Percentiles rank a stretch among this genome's conserved stretches.
phyloP scores from a whole-genome alignment of 208 protist species.

The Strigomonas culicis region DNA sequence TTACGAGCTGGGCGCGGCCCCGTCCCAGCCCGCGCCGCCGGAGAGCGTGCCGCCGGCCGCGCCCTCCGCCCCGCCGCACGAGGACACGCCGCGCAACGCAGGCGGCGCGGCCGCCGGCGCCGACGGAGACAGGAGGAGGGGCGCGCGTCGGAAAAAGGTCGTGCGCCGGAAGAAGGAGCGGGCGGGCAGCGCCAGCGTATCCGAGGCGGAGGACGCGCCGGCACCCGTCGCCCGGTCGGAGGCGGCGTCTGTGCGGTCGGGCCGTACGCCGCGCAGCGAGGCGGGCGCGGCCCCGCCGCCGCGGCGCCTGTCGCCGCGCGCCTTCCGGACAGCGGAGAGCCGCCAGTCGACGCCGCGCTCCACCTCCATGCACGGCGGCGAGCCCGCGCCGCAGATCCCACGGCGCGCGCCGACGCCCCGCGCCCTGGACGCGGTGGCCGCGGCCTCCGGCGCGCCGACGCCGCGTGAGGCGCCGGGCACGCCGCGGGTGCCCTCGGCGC shows the following conservation, averaged over 20 bases:
- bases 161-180: background rate
- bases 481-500: background rate
- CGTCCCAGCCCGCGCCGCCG: slow-evolving; percentile 1
- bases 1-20: background rate
- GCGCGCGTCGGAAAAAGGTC: background rate
- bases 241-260: slow-evolving; percentile 17
- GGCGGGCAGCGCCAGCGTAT: slow-evolving; percentile 4
- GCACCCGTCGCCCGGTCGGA: no score
- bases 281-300: slow-evolving; percentile 17
- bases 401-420: background rate
- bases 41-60: background rate
- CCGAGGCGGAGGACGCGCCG: background rate
- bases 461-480: background rate
- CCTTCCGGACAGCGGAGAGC: slow-evolving; percentile 26
- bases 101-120: slow-evolving; percentile 2
- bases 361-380: background rate
- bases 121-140: background rate
- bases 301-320: slow-evolving; percentile 37
- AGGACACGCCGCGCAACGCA: background rate
- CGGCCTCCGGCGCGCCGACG: slow-evolving; percentile 14
- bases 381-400: slow-evolving; percentile 13
- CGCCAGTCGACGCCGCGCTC: slow-evolving; percentile 15
- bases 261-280: slow-evolving; percentile 21
- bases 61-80: background rate
- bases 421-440: background rate